These are phyloP conservation scores for Calvatia gigantea DNA, from an alignment of 768 basidiomycete genomes.

Conservation along the genomic window DNA sequence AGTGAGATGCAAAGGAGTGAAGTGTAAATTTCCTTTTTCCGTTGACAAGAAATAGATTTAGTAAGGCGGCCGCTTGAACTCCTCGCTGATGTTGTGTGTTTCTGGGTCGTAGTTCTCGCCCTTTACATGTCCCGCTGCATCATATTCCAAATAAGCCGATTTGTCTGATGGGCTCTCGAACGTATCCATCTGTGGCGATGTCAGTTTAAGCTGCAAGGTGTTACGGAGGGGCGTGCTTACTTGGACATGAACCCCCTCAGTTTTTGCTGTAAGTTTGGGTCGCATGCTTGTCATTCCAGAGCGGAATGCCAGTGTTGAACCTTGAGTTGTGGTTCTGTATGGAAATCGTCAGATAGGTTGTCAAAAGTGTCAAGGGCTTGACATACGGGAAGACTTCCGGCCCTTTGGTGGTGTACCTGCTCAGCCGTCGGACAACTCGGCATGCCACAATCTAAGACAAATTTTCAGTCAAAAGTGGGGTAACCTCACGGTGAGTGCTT, in stretches of 20 bases:
- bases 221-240: slow-evolving; percentile 26
- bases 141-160: slow-evolving; percentile 44
- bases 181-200: slow-evolving; percentile 55
- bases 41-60: slow-evolving; percentile 17
- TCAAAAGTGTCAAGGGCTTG: not conserved
- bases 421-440: slow-evolving; percentile 60
- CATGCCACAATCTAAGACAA: slow-evolving; percentile 58
- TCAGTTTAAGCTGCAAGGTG: slow-evolving; percentile 2
- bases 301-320: slow-evolving; percentile 61
- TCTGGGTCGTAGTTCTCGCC: slow-evolving; percentile 53
- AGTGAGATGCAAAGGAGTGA: slow-evolving; percentile 1
- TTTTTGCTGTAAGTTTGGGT: slow-evolving; percentile 32
- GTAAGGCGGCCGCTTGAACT: slow-evolving; percentile 61
- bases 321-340: slow-evolving; percentile 36
- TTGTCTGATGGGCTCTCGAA: slow-evolving; percentile 47
- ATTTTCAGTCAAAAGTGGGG: not conserved
- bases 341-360: not conserved
- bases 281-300: slow-evolving; percentile 32
- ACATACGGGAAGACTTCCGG: slow-evolving; percentile 56
- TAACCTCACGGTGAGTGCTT: slow-evolving; percentile 16
- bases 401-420: slow-evolving; percentile 49
- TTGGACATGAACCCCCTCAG: slow-evolving; percentile 60
- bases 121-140: slow-evolving; percentile 50
- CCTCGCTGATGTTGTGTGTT: slow-evolving; percentile 52
- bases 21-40: not conserved